Evolutionary conservation across 176 grass and related monocot genomes (phyloP), one percentile per base, ranked within the genome.

Genomic region (Paspalum vaginatum): DNA sequence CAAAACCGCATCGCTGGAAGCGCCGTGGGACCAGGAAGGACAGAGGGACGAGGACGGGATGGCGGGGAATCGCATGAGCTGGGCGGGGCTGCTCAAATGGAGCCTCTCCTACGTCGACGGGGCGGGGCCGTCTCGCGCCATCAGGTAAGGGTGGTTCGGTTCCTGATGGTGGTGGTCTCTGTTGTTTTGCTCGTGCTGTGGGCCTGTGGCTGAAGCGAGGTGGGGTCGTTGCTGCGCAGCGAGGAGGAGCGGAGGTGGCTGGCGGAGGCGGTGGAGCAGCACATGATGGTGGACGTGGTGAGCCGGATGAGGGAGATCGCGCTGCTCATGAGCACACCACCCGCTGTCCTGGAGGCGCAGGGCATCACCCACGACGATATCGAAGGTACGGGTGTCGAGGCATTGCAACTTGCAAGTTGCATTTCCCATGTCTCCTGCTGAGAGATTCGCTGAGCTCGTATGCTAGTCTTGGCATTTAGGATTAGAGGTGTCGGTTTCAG

Each of bases 21-120:
- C 42, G 75, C 24, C 74, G 86, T 60, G 42, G 67, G 65, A 32
- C 44, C 42, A 57, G 46, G 45, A 24, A 45, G 9, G 57, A 50
- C 10, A 18, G 56, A 11, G 46, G 21, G 49, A 63, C 20, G 55
- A 38, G 52, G 56, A 50, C 43, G 46, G 70, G 9, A 87, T 65
- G 52, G 89, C 70, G 4, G 71, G 76, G 9, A 85, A 87, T 58
- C 75, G 94, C 41, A 26, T 93, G 83, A 91, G 79, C 71, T 92
- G 89, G 91, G 77, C 78, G 47, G 89, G 89, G 59, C 55, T 97
- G 75, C 91, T 94, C 17, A 88, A 93, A 65, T 97, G 94, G 94
- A 97, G 94, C 76, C 89, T 97, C 55, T 90, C 94, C 83, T 84
- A 97, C 70, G 22, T 88, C 39, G 94, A 92, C 79, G 89, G 89